Evolutionary conservation across 495 filamentous ascomycete species (phyloP).

Genomic region (Daldinia caldariorum): DNA sequence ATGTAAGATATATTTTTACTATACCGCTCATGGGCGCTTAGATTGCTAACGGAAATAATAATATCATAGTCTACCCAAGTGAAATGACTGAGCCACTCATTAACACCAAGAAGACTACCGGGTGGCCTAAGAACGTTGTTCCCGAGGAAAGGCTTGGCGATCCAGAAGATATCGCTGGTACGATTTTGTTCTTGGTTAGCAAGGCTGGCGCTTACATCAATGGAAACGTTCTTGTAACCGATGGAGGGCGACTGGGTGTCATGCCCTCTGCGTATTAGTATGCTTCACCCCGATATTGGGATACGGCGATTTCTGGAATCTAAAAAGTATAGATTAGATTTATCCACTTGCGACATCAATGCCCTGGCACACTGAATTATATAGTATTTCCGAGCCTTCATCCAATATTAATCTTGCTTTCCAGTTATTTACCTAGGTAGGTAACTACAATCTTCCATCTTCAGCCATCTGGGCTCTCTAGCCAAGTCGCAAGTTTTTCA

Average conservation of each 20-base stretch:
- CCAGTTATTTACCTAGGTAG: too few species aligned
- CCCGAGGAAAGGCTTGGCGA: constrained; percentile 61
- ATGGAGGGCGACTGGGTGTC: constrained; percentile 61
- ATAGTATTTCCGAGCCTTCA: neutral
- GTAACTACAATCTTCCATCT: neutral
- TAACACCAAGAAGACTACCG: constrained; percentile 35
- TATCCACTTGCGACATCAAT: neutral
- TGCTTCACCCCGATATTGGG: neutral
- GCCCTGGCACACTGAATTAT: neutral
- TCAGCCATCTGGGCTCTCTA: constrained; percentile 21
- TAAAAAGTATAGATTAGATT: neutral
- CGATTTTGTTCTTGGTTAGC: constrained; percentile 61
- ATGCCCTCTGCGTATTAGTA: constrained; percentile 56
- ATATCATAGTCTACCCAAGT: constrained; percentile 57
- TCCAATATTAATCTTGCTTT: neutral
- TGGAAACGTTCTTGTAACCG: constrained; percentile 59
- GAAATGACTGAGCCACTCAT: constrained; percentile 59
- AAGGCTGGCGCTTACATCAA: constrained; percentile 63
- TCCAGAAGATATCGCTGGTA: constrained; percentile 61
- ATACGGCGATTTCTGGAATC: neutral
- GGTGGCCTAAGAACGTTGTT: constrained; percentile 53
- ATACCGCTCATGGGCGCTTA: neutral
- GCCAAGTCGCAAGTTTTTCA: constrained; percentile 28
- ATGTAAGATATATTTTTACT: constrained; percentile 48
- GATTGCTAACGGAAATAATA: constrained; percentile 7